Evolutionary conservation across 2,329 filamentous ascomycete genomes (phyloP), one percentile per base, ranked within the genome.

Genomic region (Calonectria ilicicola): DNA sequence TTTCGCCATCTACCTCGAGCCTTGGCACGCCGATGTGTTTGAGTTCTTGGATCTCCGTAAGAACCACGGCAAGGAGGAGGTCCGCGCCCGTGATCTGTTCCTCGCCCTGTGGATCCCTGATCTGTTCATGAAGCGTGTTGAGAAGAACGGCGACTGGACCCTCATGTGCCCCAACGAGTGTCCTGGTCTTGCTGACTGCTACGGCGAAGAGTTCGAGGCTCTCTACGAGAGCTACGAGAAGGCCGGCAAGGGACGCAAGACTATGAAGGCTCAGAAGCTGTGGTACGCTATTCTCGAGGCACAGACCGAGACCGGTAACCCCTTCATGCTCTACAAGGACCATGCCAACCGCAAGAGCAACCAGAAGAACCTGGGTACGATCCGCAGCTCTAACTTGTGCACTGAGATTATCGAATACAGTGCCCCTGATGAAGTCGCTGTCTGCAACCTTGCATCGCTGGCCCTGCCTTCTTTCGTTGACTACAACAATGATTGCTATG

Each of bases 271-370:
- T 27, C 97, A 99, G 90, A 99, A 99, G 91, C 93, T 99, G 71
- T 99, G 97, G 97, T 98, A 98, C 84, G 95, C 96, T 78, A 98
- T 99, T 77, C 91, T 99, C 60, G 97, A 99, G 87, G 95, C 97
- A 63, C 97, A 99, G 88, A 98, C 96, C 40, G 97, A 99, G 91
- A 99, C 97, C 56, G 97, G 97, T 80, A 98, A 98, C 86, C 97
- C 97, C 62, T 99, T 98, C 88, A 99, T 99, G 95, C 93, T 98
- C 73, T 99, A 99, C 93, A 99, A 99, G 90, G 97, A 99, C 86
- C 91, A 93, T 82, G 96, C 94, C 92, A 99, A 99, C 91, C 92
- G 92, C 85, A 99, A 99, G 93, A 98, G 96, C 90, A 99, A 99
- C 91, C 97, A 99, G 89, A 98, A 99, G 93, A 99, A 99, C 87